phyloP scores from a whole-genome alignment of 2,329 filamentous ascomycete species.

The Cercospora canescens region DNA sequence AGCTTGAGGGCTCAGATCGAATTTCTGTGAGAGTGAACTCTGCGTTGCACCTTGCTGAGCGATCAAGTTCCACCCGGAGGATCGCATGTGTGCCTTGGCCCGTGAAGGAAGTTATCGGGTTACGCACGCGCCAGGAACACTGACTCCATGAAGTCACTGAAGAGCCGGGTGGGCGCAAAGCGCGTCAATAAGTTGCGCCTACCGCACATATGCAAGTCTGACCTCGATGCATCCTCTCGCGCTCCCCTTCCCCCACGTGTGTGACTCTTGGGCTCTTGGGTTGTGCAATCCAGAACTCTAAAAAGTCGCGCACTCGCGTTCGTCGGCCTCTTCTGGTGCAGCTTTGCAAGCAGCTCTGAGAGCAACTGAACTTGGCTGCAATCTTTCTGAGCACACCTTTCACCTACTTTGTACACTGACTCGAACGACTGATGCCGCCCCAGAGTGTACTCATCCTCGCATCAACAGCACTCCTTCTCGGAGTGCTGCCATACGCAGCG shows the following conservation, averaged over 20 bases:
- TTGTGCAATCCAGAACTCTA: not conserved
- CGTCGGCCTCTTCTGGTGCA: not conserved
- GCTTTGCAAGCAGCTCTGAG: not conserved
- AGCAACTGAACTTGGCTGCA: not conserved
- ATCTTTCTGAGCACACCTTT: not conserved
- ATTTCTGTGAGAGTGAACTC: not conserved
- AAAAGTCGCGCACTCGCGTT: not conserved
- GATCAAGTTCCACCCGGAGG: not conserved
- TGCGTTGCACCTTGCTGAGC: not conserved
- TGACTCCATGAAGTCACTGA: not conserved
- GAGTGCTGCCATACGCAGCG: constrained; percentile 39
- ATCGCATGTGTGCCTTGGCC: not conserved
- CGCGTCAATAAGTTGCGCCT: not conserved
- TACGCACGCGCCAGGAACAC: not conserved
- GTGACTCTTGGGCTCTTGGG: not conserved
- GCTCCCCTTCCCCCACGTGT: not conserved
- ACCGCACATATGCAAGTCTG: not conserved
- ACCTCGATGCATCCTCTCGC: not conserved
- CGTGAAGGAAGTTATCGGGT: not conserved
- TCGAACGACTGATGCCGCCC: constrained; percentile 13
- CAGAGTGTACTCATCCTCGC: constrained; percentile 9
- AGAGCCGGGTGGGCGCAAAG: not conserved
- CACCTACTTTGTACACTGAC: not conserved
- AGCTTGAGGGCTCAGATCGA: not conserved
- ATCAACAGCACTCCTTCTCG: constrained; percentile 42